Conservation (phyloP, 169 alveolate genomes). For the Plasmodium cynomolgi region DNA sequence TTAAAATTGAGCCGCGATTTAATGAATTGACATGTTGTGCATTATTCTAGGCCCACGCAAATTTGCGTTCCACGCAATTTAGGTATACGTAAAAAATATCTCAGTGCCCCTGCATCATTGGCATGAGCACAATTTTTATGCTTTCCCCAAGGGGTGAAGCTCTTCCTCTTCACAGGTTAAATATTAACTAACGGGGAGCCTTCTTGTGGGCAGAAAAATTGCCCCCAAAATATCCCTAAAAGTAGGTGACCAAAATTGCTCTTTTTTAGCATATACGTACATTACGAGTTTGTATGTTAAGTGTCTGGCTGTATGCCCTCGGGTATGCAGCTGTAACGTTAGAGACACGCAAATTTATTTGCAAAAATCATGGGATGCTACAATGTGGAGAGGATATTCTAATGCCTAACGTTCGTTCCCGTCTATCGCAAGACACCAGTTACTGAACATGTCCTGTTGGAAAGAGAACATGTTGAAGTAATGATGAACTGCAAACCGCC, state of each 20-base stretch:
- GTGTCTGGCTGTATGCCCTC: constrained; percentile 36
- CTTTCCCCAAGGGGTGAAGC: not conserved
- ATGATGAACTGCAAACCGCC: constrained; percentile 71
- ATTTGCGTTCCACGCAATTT: not conserved
- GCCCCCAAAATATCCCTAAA: not conserved
- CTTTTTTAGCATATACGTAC: constrained; percentile 17
- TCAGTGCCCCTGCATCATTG: not conserved
- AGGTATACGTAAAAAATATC: no score
- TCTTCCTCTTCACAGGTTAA: not conserved
- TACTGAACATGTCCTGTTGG: constrained; percentile 47
- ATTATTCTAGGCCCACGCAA: not conserved
- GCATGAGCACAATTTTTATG: not conserved
- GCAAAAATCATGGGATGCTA: constrained; percentile 49
- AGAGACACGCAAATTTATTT: constrained; percentile 25
- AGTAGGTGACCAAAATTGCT: constrained; percentile 11
- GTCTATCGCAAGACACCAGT: constrained; percentile 68
- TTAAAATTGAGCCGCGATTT: no score
- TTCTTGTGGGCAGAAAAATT: not conserved
- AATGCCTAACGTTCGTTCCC: constrained; percentile 18
- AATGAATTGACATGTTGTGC: not conserved
- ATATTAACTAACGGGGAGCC: not conserved
- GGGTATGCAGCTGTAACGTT: constrained; percentile 44
- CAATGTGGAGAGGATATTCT: constrained; percentile 5
- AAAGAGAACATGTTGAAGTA: constrained; percentile 60
- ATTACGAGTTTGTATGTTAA: not conserved